Base-by-base conservation (phyloP, 2,329 filamentous ascomycete genomes). In the Fusarium camptoceras region DNA sequence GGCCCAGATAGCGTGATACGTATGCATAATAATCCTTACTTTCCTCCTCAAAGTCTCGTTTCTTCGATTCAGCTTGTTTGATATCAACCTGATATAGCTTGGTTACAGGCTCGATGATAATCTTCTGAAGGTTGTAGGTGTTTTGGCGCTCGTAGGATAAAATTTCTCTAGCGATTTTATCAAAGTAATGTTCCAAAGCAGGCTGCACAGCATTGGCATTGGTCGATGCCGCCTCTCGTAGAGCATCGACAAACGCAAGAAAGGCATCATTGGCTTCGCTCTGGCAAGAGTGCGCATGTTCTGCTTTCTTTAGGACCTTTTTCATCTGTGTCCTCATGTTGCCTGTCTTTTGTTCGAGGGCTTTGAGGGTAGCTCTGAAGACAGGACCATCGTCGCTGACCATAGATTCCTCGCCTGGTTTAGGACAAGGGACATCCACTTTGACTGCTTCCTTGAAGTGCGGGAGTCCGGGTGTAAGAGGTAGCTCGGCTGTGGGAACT, bases 21-120 rank as follows among this genome's bases (percentile, higher is more conserved):
- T 97, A 99, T 68, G 92, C 91, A 81, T 99, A 99, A 81, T 97
- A 99, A 78, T 99, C 96, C 79, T 97, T 96, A 83, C 95, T 98
- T 79, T 99, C 96, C 76, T 99, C 96, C 70, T 99, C 96, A 75
- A 99, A 99, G 74, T 98, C 96, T 71, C 96, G 94, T 81, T 96
- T 97, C 83, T 99, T 99, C 42, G 92, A 87, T 77, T 99, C 96
- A 27, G 95, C 97, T 79, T 97, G 94, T 80, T 99, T 99, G 83
- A 99, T 98, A 76, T 99, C 97, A 70, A 95, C 87, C 66, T 94
- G 94, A 80, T 99, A 99, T 16, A 99, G 84, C 80, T 94, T 97
- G 71, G 88, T 91, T 72, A 99, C 88, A 2, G 97, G 97, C 44
- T 99, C 96, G 71, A 99, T 97, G 76, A 99, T 94, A 55, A 97